Conservation (phyloP, 495 filamentous ascomycete genomes). For the Pyrenula aspistea region DNA sequence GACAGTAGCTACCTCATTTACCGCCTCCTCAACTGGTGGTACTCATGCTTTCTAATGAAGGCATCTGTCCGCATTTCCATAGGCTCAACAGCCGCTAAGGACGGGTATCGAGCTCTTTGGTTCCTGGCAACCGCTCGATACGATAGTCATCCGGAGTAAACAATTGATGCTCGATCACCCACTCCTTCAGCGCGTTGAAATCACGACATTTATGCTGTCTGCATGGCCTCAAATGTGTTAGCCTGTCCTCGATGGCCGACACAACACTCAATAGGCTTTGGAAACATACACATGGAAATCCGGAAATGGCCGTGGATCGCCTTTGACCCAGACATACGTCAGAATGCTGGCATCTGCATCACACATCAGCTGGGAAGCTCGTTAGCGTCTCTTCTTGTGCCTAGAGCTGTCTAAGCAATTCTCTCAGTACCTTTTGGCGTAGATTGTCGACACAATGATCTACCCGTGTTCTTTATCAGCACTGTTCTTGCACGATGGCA, state of each 20-base stretch:
- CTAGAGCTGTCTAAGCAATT: background rate
- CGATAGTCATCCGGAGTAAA: background rate
- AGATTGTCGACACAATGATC: background rate
- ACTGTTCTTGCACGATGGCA: background rate
- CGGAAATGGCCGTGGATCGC: background rate
- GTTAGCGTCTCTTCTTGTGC: background rate
- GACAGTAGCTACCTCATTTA: no score
- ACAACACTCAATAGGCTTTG: background rate
- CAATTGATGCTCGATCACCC: conserved; percentile 36
- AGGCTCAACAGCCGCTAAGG: background rate
- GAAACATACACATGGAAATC: background rate
- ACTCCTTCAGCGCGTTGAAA: conserved; percentile 36
- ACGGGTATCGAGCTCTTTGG: background rate
- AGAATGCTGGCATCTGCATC: conserved; percentile 36
- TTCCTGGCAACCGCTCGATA: background rate
- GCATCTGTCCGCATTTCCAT: no score
- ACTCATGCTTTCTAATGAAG: no score
- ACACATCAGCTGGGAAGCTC: conserved; percentile 31
- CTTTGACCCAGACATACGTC: conserved; percentile 34
- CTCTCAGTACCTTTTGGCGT: background rate
- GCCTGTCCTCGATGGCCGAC: background rate
- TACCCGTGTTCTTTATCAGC: background rate
- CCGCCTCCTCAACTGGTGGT: no score
- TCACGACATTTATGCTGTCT: conserved; percentile 38
- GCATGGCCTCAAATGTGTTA: background rate